Evolutionary conservation across 345 rosid species (phyloP), one percentile per base, ranked within the genome.

Genomic region (Odontarrhena argentea): DNA sequence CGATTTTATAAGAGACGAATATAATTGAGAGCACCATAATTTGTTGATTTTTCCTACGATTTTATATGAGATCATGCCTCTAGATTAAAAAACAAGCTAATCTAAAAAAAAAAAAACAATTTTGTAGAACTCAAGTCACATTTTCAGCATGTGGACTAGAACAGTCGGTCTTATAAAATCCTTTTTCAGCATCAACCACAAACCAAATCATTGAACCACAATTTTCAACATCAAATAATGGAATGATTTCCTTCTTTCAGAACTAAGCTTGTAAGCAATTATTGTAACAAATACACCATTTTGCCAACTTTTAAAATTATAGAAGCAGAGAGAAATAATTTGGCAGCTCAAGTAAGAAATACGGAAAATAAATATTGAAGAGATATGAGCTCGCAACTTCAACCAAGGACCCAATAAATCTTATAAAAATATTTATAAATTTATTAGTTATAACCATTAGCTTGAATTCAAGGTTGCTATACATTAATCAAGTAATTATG

Each of bases 201-300:
- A 70, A 70, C 55, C 40, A 69, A 69, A 60, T 52, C 47, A 69
- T 52, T 70, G 24, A 35, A 44, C 62, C 55, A 53, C 3, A 61
- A 45, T 70, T 36, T 62, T 60, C 32, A 34, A 53, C 55, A 60
- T 52, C 61, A 52, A 51, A 32, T 38, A 1, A 22, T 32, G 34
- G 13, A 13, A 13, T 24, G 28, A 50, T 42, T 60, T 18, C 30
- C 32, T 6, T 28, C 1, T 14, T 51, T 22, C 9, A 60, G 14
- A 42, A 42, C 43, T 69, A 34, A 36, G 26, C 54, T 60, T 35
- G 43, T 6, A 32, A 32, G 36, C 36, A 32, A 32, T 4, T 32
- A 32, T 7, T 15, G 11, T 45, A 60, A 51, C 38, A 35, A 32
- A 42, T 11, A 22, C 12, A 28, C 42, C 8, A 60, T 2, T 34